Evolutionary conservation across 2,329 filamentous ascomycete genomes (phyloP), one percentile per base, ranked within the genome.

Genomic region (Exutisphaerella laricina): DNA sequence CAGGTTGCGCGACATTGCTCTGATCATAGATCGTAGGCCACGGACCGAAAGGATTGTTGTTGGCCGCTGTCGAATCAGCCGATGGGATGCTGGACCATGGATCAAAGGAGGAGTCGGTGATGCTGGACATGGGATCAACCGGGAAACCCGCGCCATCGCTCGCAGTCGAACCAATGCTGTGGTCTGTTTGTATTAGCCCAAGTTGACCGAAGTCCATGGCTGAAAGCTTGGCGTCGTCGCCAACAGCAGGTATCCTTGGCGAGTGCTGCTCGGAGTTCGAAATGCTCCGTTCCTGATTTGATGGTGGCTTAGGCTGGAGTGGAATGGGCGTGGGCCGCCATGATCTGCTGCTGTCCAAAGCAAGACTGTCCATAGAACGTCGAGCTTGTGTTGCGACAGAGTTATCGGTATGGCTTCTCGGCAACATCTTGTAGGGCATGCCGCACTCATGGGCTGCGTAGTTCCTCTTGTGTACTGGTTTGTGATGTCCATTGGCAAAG

Each of bases 401-500:
- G 46, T 74, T 68, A 36, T 75, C 67, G 37, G 71, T 73, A 55
- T 75, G 68, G 31, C 71, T 68, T 45, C 73, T 58, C 34, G 77
- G 75, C 53, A 81, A 77, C 51, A 82, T 75, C 57, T 77, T 78
- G 64, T 83, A 83, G 1, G 79, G 79, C 52, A 75, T 66, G 45
- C 78, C 78, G 43, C 73, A 78, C 47, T 80, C 76, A 57, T 81
- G 78, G 46, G 77, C 77, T 50, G 75, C 72, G 60, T 80, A 76
- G 63, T 82, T 81, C 64, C 79, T 77, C 53, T 78, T 77, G 58
- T 82, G 78, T 38, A 73, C 75, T 8, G 78, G 78, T 65, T 80
- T 80, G 65, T 81, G 78, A 54, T 81, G 78, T 45, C 78, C 78
- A 56, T 81, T 80, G 16, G 76, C 70, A 58, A 80, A 80, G 45